Conservation (phyloP, 2,329 filamentous ascomycete species). For the Colletotrichum sp. region DNA sequence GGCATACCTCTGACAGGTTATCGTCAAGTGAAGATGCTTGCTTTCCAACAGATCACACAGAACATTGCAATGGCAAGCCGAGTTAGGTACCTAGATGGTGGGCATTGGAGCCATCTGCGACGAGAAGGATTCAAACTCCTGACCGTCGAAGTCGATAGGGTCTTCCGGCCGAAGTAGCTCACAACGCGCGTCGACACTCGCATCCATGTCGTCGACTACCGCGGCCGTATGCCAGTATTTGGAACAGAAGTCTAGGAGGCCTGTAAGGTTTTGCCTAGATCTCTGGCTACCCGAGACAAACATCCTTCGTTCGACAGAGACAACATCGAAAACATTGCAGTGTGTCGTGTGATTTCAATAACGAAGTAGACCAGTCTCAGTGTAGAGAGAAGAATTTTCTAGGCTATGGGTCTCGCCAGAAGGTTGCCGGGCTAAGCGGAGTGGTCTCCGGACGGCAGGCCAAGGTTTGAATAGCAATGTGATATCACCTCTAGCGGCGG, state of each 20-base stretch:
- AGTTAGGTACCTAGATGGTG: neutral
- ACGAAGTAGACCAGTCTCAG: neutral
- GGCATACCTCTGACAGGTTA: neutral
- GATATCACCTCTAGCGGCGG: neutral
- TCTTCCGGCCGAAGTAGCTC: neutral
- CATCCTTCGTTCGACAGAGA: neutral
- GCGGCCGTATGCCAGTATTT: neutral
- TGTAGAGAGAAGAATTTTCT: neutral
- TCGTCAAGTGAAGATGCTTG: neutral
- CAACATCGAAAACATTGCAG: neutral
- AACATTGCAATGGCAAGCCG: neutral
- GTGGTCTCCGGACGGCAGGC: neutral
- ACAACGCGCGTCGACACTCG: neutral
- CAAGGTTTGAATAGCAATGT: neutral
- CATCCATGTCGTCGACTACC: neutral
- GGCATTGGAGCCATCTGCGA: neutral
- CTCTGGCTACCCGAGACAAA: rapidly evolving
- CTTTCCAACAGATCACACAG: rapidly evolving
- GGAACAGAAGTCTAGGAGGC: neutral
- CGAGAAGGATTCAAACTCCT: neutral
- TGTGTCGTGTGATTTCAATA: neutral
- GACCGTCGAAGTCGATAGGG: neutral
- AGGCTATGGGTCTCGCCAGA: neutral
- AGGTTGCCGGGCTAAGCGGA: neutral
- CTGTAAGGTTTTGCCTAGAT: neutral